phyloP scores from a whole-genome alignment of 1,284 basidiomycete species.

The Leccinum fallax region DNA sequence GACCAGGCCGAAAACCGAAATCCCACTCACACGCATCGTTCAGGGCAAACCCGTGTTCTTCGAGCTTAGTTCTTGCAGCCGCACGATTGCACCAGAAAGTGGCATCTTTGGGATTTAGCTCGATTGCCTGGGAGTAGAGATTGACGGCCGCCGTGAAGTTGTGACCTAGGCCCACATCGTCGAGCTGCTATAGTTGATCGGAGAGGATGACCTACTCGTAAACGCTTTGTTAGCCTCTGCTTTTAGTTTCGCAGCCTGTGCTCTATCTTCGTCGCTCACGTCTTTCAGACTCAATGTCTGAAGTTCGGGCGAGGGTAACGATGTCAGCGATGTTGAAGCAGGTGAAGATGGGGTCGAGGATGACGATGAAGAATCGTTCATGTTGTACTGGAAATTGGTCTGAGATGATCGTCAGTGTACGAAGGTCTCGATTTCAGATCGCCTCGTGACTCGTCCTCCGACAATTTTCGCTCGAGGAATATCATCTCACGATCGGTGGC shows the following conservation, averaged over 20 bases:
- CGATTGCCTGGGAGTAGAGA: slow-evolving; percentile 78
- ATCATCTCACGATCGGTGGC: slow-evolving; percentile 34
- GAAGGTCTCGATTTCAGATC: slow-evolving; percentile 6
- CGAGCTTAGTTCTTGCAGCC: slow-evolving; percentile 75
- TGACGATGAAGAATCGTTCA: slow-evolving; percentile 43
- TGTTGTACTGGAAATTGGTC: slow-evolving; percentile 24
- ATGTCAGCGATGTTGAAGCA: slow-evolving; percentile 53
- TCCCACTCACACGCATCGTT: slow-evolving; percentile 67
- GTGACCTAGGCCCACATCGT: slow-evolving; percentile 42
- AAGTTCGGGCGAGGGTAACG: slow-evolving; percentile 58
- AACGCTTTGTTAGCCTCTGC: slow-evolving; percentile 88
- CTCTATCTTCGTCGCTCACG: slow-evolving; percentile 70
- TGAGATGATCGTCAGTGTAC: neutral
- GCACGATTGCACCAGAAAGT: slow-evolving; percentile 83
- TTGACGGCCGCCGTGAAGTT: slow-evolving; percentile 66
- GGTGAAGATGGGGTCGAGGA: slow-evolving; percentile 44
- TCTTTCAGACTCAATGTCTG: slow-evolving; percentile 51
- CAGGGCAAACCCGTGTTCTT: slow-evolving; percentile 84
- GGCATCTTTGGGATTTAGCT: slow-evolving; percentile 75
- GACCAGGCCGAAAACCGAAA: slow-evolving; percentile 7
- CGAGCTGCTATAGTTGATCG: slow-evolving; percentile 4
- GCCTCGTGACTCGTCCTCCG: neutral
- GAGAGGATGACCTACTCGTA: slow-evolving; percentile 46
- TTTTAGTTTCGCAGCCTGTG: slow-evolving; percentile 73
- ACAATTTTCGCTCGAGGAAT: slow-evolving; percentile 15